Percentiles rank a stretch among this genome's conserved stretches.
Evolutionary conservation across 2,329 filamentous ascomycete genomes (phyloP).

Genomic region (Ophiostoma sp.): DNA sequence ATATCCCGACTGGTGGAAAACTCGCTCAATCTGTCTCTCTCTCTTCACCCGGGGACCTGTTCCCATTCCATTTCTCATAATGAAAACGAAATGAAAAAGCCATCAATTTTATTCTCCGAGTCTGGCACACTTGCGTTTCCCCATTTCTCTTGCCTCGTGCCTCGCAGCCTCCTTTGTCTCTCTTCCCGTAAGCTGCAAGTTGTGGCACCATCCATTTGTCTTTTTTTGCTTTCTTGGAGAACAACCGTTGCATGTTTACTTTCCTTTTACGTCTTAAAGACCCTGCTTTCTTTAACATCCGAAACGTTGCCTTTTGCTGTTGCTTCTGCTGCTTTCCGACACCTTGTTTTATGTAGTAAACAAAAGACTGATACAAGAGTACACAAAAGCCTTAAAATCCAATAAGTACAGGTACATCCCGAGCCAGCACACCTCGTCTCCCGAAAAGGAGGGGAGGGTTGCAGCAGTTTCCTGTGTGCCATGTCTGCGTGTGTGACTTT

Average conservation of each 20-base stretch:
- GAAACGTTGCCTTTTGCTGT: neutral
- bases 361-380: neutral
- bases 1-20: neutral
- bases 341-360: neutral
- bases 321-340: neutral
- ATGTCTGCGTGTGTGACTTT: neutral
- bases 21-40: neutral
- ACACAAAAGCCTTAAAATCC: neutral
- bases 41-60: neutral
- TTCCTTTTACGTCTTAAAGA: neutral
- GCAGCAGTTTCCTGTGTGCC: neutral
- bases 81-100: neutral
- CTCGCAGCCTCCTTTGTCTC: neutral
- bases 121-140: neutral
- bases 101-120: constrained; percentile 3
- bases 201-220: neutral
- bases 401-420: neutral
- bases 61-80: neutral
- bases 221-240: too few species aligned
- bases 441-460: neutral
- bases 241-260: neutral
- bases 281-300: neutral
- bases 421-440: neutral
- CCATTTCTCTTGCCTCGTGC: neutral
- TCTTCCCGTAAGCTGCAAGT: neutral